phyloP scores from a whole-genome alignment of 306 rosid species.

The Carpinus fangiana region DNA sequence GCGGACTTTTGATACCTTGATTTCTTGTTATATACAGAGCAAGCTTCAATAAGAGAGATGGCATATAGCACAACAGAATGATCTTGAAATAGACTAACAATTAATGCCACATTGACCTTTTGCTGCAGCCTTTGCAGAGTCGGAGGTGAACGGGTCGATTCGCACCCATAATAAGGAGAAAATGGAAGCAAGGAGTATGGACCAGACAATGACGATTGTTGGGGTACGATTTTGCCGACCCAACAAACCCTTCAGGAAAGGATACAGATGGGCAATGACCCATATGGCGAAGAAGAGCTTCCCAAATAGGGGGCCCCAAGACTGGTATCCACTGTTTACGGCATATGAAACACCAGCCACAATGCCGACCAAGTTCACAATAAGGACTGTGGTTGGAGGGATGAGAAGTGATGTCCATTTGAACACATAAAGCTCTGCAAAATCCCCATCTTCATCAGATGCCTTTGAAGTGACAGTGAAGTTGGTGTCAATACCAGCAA shows the following conservation, averaged over 20 bases:
- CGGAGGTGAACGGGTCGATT: slow-evolving; percentile 73
- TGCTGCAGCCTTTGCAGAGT: slow-evolving; percentile 38
- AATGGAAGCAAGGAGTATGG: slow-evolving; percentile 85
- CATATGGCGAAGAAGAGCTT: slow-evolving; percentile 84
- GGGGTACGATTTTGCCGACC: slow-evolving; percentile 91
- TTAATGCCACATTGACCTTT: slow-evolving; percentile 78
- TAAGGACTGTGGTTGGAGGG: slow-evolving; percentile 90
- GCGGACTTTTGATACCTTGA: slow-evolving; percentile 23
- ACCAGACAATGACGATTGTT: slow-evolving; percentile 89
- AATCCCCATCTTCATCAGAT: slow-evolving; percentile 88
- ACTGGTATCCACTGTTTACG: slow-evolving; percentile 87
- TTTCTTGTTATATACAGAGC: slow-evolving; percentile 51
- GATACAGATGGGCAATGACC: slow-evolving; percentile 94
- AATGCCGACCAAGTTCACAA: slow-evolving; percentile 74
- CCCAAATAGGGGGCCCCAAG: slow-evolving; percentile 93
- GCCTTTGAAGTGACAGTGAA: slow-evolving; percentile 96
- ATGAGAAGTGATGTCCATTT: slow-evolving; percentile 95
- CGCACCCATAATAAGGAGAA: slow-evolving; percentile 94
- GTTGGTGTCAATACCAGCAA: slow-evolving; percentile 90
- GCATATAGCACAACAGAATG: not conserved
- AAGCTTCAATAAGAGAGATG: slow-evolving; percentile 22
- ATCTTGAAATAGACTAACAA: slow-evolving; percentile 48
- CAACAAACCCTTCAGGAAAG: slow-evolving; percentile 93
- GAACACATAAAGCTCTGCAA: slow-evolving; percentile 82
- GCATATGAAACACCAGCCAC: slow-evolving; percentile 95